Conservation (phyloP, 129 eudicot species). For the Kitagawia praeruptora region DNA sequence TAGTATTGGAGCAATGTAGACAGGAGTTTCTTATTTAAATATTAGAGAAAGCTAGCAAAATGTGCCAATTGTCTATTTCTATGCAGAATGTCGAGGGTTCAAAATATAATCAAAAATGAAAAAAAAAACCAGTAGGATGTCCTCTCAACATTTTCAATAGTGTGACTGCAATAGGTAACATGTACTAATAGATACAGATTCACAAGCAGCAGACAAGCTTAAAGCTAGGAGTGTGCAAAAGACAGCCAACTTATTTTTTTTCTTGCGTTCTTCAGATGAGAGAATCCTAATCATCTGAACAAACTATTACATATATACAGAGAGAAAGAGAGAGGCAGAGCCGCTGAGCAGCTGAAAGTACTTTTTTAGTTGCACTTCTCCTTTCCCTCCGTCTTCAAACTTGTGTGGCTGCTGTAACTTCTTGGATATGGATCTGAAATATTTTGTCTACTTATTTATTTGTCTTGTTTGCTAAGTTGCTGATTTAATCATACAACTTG, state of each 20-base stretch:
- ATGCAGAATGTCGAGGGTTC: too few species aligned
- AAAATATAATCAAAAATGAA: too few species aligned
- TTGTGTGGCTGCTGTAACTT: too few species aligned
- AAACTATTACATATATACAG: not conserved
- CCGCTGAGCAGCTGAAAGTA: conserved; percentile 1
- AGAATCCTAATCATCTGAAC: conserved; percentile 22
- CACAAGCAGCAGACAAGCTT: conserved; percentile 43
- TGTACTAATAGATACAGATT: conserved; percentile 18
- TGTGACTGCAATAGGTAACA: conserved; percentile 15
- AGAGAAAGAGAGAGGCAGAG: conserved; percentile 13
- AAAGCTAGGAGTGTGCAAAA: conserved; percentile 49
- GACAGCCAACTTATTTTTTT: conserved; percentile 39
- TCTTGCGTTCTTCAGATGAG: not conserved
- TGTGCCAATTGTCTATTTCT: too few species aligned
- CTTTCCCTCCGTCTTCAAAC: too few species aligned
- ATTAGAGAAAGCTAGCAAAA: conserved; percentile 2
- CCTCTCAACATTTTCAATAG: conserved; percentile 28
- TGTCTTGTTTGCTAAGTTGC: too few species aligned
- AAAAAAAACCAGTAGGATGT: conserved; percentile 10
- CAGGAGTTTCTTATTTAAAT: too few species aligned
- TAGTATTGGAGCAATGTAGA: too few species aligned
- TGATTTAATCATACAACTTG: too few species aligned
- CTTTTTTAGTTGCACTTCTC: conserved; percentile 34
- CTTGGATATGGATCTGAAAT: too few species aligned
- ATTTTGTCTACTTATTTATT: too few species aligned